These are phyloP conservation scores for Artemisia annua DNA, from an alignment of 129 eudicot species.

Conservation along the genomic window DNA sequence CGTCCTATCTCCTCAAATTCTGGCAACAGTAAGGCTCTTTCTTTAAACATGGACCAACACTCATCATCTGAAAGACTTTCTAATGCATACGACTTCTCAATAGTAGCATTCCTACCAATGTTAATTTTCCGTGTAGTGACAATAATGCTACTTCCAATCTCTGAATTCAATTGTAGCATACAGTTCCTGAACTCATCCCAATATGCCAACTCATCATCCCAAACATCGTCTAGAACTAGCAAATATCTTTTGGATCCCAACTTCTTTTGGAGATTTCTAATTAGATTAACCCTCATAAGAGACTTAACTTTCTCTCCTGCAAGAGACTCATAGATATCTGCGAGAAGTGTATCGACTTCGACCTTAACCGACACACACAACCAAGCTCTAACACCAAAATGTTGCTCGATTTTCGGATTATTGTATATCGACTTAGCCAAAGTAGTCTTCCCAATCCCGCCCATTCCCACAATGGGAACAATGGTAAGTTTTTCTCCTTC, in stretches of 20 bases:
- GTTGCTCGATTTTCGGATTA: not conserved
- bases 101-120: not conserved
- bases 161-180: not conserved
- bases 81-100: not conserved
- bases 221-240: not conserved
- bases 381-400: too few relatives aligned
- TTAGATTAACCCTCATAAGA: not conserved
- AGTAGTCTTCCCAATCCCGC: too few relatives aligned
- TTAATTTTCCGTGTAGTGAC: slow-evolving; percentile 1
- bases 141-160: not conserved
- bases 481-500: not conserved
- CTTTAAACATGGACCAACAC: slow-evolving; percentile 1
- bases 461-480: too few relatives aligned
- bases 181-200: not conserved
- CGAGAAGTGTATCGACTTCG: too few relatives aligned
- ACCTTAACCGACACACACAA: too few relatives aligned
- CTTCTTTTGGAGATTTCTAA: not conserved
- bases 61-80: not conserved
- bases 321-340: not conserved
- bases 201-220: not conserved
- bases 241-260: not conserved
- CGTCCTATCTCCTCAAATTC: not conserved
- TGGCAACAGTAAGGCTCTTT: not conserved
- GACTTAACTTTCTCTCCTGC: not conserved
- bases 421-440: not conserved